A percentile compares a stretch with the other conserved stretches of the same genome.
Conservation (phyloP, 169 alveolate genomes). For the Plasmodium blacklocki region DNA sequence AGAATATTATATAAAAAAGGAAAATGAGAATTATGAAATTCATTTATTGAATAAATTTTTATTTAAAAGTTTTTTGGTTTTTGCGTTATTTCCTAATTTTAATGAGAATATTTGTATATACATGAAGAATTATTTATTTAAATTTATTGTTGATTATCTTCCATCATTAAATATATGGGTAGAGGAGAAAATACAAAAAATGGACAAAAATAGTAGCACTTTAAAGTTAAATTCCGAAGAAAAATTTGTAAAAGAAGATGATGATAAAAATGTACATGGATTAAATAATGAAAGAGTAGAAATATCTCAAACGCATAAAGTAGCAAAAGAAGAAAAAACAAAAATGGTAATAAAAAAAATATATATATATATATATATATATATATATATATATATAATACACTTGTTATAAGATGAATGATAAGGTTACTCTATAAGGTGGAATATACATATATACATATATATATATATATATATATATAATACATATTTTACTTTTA, state of each 20-base stretch:
- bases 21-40: slow-evolving; percentile 31
- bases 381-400: background rate
- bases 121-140: slow-evolving; percentile 49
- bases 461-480: slow-evolving; percentile 4
- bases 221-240: slow-evolving; percentile 4
- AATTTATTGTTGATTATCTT: slow-evolving; percentile 16
- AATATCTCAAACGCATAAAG: slow-evolving; percentile 5
- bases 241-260: background rate
- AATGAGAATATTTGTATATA: slow-evolving; percentile 41
- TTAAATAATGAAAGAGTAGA: slow-evolving; percentile 2
- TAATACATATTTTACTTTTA: background rate
- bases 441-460: background rate
- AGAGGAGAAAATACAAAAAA: slow-evolving; percentile 17
- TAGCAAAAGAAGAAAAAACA: slow-evolving; percentile 33
- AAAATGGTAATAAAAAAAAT: background rate
- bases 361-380: background rate
- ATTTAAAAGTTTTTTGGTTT: slow-evolving; percentile 30
- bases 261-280: background rate
- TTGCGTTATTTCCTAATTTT: slow-evolving; percentile 51
- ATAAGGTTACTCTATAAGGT: no score
- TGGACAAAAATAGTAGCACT: background rate
- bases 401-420: background rate
- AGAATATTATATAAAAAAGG: slow-evolving; percentile 1
- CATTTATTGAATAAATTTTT: slow-evolving; percentile 33
- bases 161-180: slow-evolving; percentile 30